phyloP scores from a whole-genome alignment of 73 alveolate species.

The Paramecium primaurelia region DNA sequence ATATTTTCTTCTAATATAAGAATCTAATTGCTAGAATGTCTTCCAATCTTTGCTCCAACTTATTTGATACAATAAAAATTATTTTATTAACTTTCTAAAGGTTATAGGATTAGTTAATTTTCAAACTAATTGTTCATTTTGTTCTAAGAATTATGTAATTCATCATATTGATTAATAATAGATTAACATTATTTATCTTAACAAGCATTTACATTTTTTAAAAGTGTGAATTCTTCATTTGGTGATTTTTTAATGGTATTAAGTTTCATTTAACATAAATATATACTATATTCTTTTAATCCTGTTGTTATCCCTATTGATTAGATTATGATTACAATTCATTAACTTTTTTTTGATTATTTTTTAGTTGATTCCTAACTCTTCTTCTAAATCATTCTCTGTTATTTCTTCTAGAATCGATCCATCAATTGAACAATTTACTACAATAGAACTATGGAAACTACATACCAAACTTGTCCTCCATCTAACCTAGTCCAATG shows the following conservation, averaged over 20 bases:
- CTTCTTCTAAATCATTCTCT: constrained; percentile 8
- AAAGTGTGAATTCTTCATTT: background rate
- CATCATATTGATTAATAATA: background rate
- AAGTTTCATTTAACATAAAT: background rate
- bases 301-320: background rate
- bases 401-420: background rate
- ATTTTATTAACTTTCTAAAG: constrained; percentile 77
- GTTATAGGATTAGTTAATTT: constrained; percentile 60
- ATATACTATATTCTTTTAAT: background rate
- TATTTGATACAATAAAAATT: constrained; percentile 77
- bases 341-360: background rate
- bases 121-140: background rate
- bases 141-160: background rate
- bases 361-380: background rate
- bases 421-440: background rate
- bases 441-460: background rate
- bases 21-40: constrained; percentile 82
- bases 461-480: constrained; percentile 3
- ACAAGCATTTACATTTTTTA: background rate
- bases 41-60: constrained; percentile 79
- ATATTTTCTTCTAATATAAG: constrained; percentile 80
- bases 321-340: background rate
- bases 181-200: background rate
- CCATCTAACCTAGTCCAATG: background rate
- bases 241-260: background rate